Evolutionary conservation across 73 alveolate genomes (phyloP).

Genomic region (Uronychia setigera): DNA sequence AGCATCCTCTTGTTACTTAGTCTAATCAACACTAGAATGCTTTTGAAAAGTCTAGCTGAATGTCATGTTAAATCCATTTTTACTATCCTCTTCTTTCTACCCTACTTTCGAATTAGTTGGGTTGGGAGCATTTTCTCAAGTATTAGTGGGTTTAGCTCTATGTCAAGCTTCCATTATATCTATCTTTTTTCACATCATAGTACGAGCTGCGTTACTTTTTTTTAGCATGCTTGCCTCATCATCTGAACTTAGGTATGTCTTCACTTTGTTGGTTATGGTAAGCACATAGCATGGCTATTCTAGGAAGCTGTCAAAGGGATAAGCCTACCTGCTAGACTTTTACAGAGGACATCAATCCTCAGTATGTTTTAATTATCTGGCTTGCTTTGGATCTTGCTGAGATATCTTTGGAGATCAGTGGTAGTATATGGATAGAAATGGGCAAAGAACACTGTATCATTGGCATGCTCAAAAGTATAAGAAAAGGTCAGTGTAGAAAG

Average conservation of each 20-base stretch:
- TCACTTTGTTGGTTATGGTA: slow-evolving; percentile 31
- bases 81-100: no score
- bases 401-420: slow-evolving; percentile 69
- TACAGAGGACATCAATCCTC: slow-evolving; percentile 20
- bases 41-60: background rate
- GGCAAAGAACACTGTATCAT: slow-evolving; percentile 82
- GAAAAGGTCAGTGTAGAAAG: slow-evolving; percentile 74
- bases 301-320: background rate
- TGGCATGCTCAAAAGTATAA: slow-evolving; percentile 73
- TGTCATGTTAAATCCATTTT: slow-evolving; percentile 31
- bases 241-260: background rate
- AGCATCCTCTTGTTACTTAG: background rate
- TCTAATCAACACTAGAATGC: no score
- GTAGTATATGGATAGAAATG: slow-evolving; percentile 83
- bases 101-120: no score
- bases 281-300: slow-evolving; percentile 10
- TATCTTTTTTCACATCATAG: background rate
- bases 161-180: background rate
- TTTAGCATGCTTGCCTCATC: slow-evolving; percentile 37
- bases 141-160: slow-evolving; percentile 11
- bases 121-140: no score
- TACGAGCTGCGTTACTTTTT: background rate
- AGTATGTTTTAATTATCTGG: slow-evolving; percentile 7
- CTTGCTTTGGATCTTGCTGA: slow-evolving; percentile 7
- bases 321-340: slow-evolving; percentile 6